A percentile compares a stretch with the other conserved stretches of the same genome.
Evolutionary conservation across 2,329 filamentous ascomycete species (phyloP).

Genomic region (Endoconidiophora laricicola): DNA sequence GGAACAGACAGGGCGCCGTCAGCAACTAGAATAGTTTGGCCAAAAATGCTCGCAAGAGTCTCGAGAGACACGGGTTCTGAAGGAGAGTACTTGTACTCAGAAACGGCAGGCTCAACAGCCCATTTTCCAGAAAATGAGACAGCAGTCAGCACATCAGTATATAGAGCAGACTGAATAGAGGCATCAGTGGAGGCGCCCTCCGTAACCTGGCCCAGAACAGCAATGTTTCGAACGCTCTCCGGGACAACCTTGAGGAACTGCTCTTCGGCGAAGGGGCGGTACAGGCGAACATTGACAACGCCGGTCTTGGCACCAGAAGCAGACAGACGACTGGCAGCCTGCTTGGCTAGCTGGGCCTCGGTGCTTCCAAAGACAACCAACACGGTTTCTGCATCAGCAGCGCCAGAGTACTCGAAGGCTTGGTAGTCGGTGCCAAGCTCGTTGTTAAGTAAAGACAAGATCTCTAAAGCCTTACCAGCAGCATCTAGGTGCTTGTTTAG

Average conservation of each 20-base stretch:
- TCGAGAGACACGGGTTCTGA: conserved; percentile 39
- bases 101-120: conserved; percentile 43
- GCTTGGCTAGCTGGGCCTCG: conserved; percentile 70
- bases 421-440: conserved; percentile 89
- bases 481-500: conserved; percentile 54
- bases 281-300: conserved; percentile 79
- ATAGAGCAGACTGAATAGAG: conserved; percentile 68
- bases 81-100: conserved; percentile 82
- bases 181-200: conserved; percentile 56
- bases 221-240: conserved; percentile 54
- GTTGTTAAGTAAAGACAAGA: conserved; percentile 63
- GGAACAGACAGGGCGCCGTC: conserved; percentile 40
- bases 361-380: conserved; percentile 86
- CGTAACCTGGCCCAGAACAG: conserved; percentile 76
- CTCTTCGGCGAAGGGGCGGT: conserved; percentile 89
- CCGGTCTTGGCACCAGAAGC: conserved; percentile 63
- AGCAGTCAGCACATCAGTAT: conserved; percentile 77
- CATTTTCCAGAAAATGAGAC: conserved; percentile 62
- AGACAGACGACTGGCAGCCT: conserved; percentile 59
- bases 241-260: conserved; percentile 75
- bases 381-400: conserved; percentile 62
- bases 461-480: conserved; percentile 53
- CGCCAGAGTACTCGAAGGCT: conserved; percentile 86
- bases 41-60: conserved; percentile 31
- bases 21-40: conserved; percentile 28